These are phyloP conservation scores for Cornus suecica DNA, from an alignment of 148 eudicot genomes.

Conservation along the genomic window DNA sequence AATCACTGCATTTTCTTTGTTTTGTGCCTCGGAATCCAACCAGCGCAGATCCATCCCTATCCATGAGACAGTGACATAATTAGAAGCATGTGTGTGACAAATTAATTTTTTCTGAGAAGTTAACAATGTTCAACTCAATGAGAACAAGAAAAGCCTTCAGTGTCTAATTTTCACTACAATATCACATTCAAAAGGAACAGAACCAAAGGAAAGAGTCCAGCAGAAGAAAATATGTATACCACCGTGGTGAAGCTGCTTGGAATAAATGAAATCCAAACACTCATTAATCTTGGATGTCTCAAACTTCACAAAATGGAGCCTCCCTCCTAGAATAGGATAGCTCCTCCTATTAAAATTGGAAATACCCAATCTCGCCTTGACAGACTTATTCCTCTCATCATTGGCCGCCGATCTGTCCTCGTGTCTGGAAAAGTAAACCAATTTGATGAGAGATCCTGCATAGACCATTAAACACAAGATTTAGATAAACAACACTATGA, in stretches of 20 bases:
- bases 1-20: constrained; percentile 73
- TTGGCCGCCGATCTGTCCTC: constrained; percentile 60
- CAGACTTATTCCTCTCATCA: constrained; percentile 66
- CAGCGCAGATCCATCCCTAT: constrained; percentile 67
- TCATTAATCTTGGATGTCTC: constrained; percentile 86
- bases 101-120: not conserved
- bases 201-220: constrained; percentile 1
- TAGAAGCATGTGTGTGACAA: not conserved
- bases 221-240: constrained; percentile 36
- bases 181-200: not conserved
- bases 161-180: not conserved
- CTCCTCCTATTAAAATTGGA: constrained; percentile 71
- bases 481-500: not conserved
- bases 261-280: constrained; percentile 89
- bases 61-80: not conserved
- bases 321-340: constrained; percentile 94
- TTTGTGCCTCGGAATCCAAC: constrained; percentile 54
- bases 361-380: constrained; percentile 59
- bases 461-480: constrained; percentile 3
- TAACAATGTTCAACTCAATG: not conserved
- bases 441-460: constrained; percentile 89
- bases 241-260: constrained; percentile 93
- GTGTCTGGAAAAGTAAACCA: constrained; percentile 93
- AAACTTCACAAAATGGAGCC: constrained; percentile 96
- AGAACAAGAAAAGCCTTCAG: not conserved